Conservation (phyloP, 345 rosid species). For the Rhodamnia argentea region DNA sequence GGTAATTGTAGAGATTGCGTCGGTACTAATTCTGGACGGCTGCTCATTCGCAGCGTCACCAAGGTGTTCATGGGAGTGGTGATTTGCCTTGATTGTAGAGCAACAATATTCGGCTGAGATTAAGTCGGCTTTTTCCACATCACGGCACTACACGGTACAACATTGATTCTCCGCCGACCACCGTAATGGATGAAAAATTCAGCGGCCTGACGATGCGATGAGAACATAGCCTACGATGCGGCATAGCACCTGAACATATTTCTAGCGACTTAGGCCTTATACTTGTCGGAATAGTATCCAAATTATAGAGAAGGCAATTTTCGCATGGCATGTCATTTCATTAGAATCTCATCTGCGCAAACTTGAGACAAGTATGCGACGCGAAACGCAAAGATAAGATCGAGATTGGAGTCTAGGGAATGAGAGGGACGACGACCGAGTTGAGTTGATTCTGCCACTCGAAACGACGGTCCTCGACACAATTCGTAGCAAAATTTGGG, state of each 20-base stretch:
- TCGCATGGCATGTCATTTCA: neutral
- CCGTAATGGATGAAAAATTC: neutral
- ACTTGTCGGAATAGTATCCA: neutral
- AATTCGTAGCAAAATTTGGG: neutral
- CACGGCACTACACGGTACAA: too few species aligned
- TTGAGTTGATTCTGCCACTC: neutral
- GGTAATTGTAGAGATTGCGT: neutral
- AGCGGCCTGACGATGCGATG: neutral
- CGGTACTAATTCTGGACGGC: accelerated
- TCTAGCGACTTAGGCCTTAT: too few species aligned
- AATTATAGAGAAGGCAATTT: neutral
- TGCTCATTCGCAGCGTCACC: neutral
- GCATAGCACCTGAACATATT: too few species aligned
- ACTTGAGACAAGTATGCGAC: neutral
- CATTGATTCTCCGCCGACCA: too few species aligned
- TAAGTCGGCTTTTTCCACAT: too few species aligned
- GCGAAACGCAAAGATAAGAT: neutral
- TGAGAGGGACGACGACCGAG: neutral
- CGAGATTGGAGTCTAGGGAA: neutral
- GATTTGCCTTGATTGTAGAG: neutral
- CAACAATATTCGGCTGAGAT: too few species aligned
- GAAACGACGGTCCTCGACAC: neutral
- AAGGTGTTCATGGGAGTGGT: neutral
- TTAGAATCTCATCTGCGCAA: neutral
- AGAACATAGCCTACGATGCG: neutral